Evolutionary conservation across 805 yeast species (phyloP).

Genomic region (Debaryomyces prosopidis): DNA sequence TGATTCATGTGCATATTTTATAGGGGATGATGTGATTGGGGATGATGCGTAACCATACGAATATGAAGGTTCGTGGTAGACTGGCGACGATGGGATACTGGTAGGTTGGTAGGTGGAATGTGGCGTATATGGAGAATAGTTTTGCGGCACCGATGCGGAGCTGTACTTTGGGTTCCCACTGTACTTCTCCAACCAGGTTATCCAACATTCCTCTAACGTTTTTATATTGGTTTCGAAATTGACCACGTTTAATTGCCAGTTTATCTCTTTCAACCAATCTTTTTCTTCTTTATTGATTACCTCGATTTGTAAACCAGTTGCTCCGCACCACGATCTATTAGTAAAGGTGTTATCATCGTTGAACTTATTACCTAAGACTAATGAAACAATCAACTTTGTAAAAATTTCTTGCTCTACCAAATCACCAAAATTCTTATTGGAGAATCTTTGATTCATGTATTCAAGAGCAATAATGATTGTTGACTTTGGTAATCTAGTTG

Average conservation of each 20-base stretch:
- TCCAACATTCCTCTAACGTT: slow-evolving; percentile 47
- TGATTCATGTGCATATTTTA: slow-evolving; percentile 20
- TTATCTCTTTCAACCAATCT: slow-evolving; percentile 61
- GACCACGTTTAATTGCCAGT: slow-evolving; percentile 57
- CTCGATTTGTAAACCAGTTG: slow-evolving; percentile 73
- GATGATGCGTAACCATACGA: slow-evolving; percentile 19
- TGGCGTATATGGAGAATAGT: slow-evolving; percentile 1
- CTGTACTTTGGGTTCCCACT: slow-evolving; percentile 5
- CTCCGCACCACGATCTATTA: slow-evolving; percentile 93
- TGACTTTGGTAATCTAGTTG: slow-evolving; percentile 84
- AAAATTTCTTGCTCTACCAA: slow-evolving; percentile 42
- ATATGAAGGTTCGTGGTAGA: slow-evolving; percentile 8
- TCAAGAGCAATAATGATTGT: slow-evolving; percentile 80
- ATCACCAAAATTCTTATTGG: slow-evolving; percentile 20
- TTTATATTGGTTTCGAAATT: slow-evolving; percentile 37
- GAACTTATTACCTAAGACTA: slow-evolving; percentile 87
- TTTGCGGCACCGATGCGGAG: slow-evolving; percentile 4
- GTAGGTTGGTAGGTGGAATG: slow-evolving; percentile 1
- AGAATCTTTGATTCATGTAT: slow-evolving; percentile 65
- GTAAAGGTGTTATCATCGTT: slow-evolving; percentile 97
- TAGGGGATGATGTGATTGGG: slow-evolving; percentile 28
- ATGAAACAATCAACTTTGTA: slow-evolving; percentile 61
- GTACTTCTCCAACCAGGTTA: slow-evolving; percentile 42
- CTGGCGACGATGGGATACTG: slow-evolving; percentile 23
- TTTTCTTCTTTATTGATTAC: slow-evolving; percentile 68